Evolutionary conservation across 2,329 filamentous ascomycete genomes (phyloP), one percentile per base, ranked within the genome.

Genomic region (Epichloe sibirici): DNA sequence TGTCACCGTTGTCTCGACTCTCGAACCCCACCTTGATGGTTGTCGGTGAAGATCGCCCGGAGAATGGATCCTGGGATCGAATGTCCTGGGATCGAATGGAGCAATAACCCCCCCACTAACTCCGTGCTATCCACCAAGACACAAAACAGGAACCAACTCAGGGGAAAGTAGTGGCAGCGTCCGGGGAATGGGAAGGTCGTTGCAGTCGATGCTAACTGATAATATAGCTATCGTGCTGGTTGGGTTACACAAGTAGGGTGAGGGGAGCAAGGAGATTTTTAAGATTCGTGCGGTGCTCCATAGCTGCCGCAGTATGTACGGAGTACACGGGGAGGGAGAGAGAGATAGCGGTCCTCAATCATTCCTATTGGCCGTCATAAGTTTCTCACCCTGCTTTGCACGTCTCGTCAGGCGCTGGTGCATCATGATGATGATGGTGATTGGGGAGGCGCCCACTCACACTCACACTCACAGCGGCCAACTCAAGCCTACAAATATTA

Each of bases 21-120:
- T 45, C 17, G 37, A 50, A 45, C 52, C 49, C 52, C 51, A 51
- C 52, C 50, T 56, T 28, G 35, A 42, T 40, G 37, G 43, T 50
- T 50, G 56, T 57, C 56, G 56, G 56, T 57, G 56, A 57, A 53
- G 54, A 57, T 56, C 38, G 45, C 44, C 53, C 47, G 49, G 21
- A 31, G n/a, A 25, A 34, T 34, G 44, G 42, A 37, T 42, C 53
- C 49, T 52, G 49, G 51, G 25, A 45, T 45, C 31, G 40, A 51
- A 17, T n/a, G n/a, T n/a, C n/a, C n/a, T n/a, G n/a, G n/a, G n/a
- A n/a, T n/a, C n/a, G n/a, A n/a, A 52, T 57, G 54, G 51, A 52
- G 38, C 31, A 49, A 37, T 38, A 53, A 49, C 47, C 31, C 49
- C 48, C 54, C 56, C n/a, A 49, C 56, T 49, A 31, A 31, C 17